Base-by-base conservation (phyloP, 257 asterid species). In the Solanum bulbocastanum region DNA sequence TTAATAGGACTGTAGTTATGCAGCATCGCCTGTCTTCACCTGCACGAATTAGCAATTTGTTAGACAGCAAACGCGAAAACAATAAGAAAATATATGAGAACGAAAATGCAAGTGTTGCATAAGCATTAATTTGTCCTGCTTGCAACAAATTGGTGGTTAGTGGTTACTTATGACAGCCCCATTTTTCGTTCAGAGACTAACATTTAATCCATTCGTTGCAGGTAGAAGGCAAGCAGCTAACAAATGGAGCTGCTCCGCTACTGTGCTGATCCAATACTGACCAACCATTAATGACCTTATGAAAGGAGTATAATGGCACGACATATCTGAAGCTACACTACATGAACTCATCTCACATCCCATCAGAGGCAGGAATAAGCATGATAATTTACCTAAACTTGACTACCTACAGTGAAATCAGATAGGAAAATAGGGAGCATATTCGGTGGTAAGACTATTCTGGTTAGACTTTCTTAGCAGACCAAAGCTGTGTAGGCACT, bases 21-120 rank as follows among this genome's bases (percentile, higher is more conserved):
- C 98, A 92, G 15, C 97, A 89, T 62, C 72, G 90, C 69, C 90
- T 88, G 86, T 92, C 93, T 87, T 91, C 96, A 73, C 96, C 99
- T 95, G 92, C 93, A 91, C 32, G 42, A 71, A 81, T 79, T 62
- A 86, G 44, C 81, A n/a, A 69, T 11, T 65, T 23, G 52, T 76
- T 22, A 83, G 49, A 40, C 39, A 52, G 35, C 62, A n/a, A n/a
- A 8, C 5, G 36, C 14, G 23, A 40, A 40, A 40, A 76, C 18
- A 10, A 39, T 23, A 10, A 20, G 82, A 74, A 44, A 22, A 37
- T 3, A 78, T 14, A 23, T 74, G 82, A 74, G 52, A 36, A 37
- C 83, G 32, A 37, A 74, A 76, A 76, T 40, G 58, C 32, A 74
- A 11, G 52, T 74, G 10, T 36, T 71, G 78, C 20, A 36, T 36